Percentiles rank a stretch among this genome's conserved stretches.
Conservation (phyloP, 192 early-diverging fungal genomes). For the Dissophora globulifera region DNA sequence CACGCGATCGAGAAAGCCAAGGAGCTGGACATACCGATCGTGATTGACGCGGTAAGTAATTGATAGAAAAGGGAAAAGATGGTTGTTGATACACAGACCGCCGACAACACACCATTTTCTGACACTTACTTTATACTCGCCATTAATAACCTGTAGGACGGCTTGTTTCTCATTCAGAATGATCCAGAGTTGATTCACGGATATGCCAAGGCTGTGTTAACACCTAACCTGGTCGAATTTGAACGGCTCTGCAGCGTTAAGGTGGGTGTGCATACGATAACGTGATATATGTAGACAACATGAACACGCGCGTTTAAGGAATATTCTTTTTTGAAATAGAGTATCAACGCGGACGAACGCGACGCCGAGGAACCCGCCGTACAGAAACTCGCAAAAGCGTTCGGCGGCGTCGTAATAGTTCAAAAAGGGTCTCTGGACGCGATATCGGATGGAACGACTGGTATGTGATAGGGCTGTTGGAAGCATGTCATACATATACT, state of each 20-base stretch:
- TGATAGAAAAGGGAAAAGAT: too few species aligned
- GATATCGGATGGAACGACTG: constrained; percentile 76
- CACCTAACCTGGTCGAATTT: constrained; percentile 93
- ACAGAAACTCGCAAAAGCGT: constrained; percentile 52
- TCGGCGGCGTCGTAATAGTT: constrained; percentile 84
- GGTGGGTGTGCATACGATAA: too few species aligned
- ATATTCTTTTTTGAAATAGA: constrained; percentile 10
- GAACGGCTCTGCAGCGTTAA: constrained; percentile 73
- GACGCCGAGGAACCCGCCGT: constrained; percentile 18
- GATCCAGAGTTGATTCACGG: constrained; percentile 76
- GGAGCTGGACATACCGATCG: constrained; percentile 71
- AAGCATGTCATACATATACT: too few species aligned
- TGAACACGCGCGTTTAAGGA: background rate
- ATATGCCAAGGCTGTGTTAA: constrained; percentile 80
- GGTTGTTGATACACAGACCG: background rate
- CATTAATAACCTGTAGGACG: too few species aligned
- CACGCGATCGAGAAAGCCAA: constrained; percentile 75
- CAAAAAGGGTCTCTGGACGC: constrained; percentile 82
- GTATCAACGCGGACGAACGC: constrained; percentile 32
- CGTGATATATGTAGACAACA: constrained; percentile 1
- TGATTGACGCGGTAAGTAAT: constrained; percentile 87
- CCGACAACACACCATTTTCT: background rate
- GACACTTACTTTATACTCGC: too few species aligned
- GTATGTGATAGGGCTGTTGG: too few species aligned
- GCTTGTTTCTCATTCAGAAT: constrained; percentile 78